These are phyloP conservation scores for Hymenoscyphus albidus DNA, from an alignment of 2,329 filamentous ascomycete genomes.

Conservation along the genomic window DNA sequence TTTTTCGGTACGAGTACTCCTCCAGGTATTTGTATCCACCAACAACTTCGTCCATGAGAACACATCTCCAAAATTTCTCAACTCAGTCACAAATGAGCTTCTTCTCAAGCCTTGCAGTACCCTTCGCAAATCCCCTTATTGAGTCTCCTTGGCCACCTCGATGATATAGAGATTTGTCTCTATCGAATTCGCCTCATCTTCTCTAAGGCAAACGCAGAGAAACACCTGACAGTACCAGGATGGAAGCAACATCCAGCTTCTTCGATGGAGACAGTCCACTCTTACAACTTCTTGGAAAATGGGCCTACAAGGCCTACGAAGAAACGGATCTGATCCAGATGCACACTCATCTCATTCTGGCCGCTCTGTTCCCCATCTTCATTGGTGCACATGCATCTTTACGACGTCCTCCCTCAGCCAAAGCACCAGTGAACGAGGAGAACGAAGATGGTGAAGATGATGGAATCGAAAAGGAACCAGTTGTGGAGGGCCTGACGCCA, in stretches of 20 bases:
- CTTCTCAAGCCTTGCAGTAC: background rate
- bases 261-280: constrained; percentile 24
- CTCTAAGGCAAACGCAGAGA: too few relatives aligned
- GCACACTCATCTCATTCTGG: constrained; percentile 54
- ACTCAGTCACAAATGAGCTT: background rate
- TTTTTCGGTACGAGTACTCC: too few relatives aligned
- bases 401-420: constrained; percentile 76
- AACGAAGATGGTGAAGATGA: constrained; percentile 44
- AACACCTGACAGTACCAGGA: background rate
- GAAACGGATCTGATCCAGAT: constrained; percentile 28
- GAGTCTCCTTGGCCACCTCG: background rate
- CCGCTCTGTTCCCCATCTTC: constrained; percentile 79
- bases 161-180: background rate
- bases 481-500: constrained; percentile 65
- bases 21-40: background rate
- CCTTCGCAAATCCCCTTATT: background rate
- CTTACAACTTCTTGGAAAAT: constrained; percentile 29
- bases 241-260: constrained; percentile 18
- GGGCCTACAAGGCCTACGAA: constrained; percentile 22
- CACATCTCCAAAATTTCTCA: background rate
- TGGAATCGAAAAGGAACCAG: constrained; percentile 53
- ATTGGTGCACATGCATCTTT: constrained; percentile 82
- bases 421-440: constrained; percentile 43
- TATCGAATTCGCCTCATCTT: background rate
- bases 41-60: background rate